Evolutionary conservation across 2,329 filamentous ascomycete genomes (phyloP).

Genomic region (Aspergillus fumigatiaffinis): DNA sequence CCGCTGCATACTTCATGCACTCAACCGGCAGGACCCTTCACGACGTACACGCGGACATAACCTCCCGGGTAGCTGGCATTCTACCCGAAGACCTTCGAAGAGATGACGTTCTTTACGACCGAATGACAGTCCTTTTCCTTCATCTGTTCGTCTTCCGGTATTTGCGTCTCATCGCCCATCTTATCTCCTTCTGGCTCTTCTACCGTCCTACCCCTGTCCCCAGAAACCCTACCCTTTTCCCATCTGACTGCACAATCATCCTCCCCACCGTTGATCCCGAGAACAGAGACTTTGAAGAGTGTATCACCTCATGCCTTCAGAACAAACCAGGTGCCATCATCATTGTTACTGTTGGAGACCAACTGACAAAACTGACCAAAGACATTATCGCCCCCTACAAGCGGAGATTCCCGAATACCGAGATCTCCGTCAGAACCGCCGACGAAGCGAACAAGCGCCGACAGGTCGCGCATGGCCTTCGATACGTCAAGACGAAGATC

Average conservation of each 20-base stretch:
- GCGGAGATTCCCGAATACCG: neutral
- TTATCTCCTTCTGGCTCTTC: slow-evolving; percentile 35
- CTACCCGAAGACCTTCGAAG: neutral
- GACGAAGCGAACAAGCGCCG: slow-evolving; percentile 46
- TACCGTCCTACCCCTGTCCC: slow-evolving; percentile 36
- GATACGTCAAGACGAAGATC: slow-evolving; percentile 37
- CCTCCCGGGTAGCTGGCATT: neutral
- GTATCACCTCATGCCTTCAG: slow-evolving; percentile 37
- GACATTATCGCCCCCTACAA: slow-evolving; percentile 1
- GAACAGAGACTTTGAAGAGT: slow-evolving; percentile 40
- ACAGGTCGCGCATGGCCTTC: slow-evolving; percentile 45
- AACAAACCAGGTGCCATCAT: slow-evolving; percentile 41
- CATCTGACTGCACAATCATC: slow-evolving; percentile 48
- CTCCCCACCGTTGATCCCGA: slow-evolving; percentile 50
- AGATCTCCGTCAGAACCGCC: slow-evolving; percentile 27
- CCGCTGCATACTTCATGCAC: neutral
- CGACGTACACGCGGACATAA: neutral
- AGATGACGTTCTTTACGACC: neutral
- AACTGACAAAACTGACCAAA: slow-evolving; percentile 7
- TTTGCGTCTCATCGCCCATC: slow-evolving; percentile 43
- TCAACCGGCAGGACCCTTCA: neutral
- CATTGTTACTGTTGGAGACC: slow-evolving; percentile 45
- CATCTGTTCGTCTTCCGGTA: slow-evolving; percentile 46
- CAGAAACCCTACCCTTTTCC: slow-evolving; percentile 26
- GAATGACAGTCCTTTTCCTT: slow-evolving; percentile 22